Percentiles rank a stretch among this genome's conserved stretches.
Evolutionary conservation across 2,329 filamentous ascomycete species (phyloP).

Genomic region (Geosmithia putterillii): DNA sequence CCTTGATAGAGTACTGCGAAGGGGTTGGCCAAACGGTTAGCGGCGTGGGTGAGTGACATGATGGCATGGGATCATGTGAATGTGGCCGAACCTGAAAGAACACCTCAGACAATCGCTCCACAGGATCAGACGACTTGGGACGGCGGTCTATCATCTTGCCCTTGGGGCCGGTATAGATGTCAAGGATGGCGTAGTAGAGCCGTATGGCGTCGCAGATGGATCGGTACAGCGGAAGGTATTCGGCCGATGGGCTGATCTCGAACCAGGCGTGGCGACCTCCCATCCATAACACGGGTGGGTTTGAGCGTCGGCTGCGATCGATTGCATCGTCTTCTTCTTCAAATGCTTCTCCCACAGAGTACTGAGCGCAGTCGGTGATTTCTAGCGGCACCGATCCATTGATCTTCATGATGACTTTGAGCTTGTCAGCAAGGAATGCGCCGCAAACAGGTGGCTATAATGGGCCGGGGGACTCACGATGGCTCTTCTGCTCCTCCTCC

Average conservation of each 20-base stretch:
- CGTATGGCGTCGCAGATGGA: slow-evolving; percentile 51
- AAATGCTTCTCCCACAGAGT: slow-evolving; percentile 1
- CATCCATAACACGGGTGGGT: slow-evolving; percentile 1
- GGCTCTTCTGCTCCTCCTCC: slow-evolving; percentile 23
- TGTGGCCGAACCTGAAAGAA: slow-evolving; percentile 19
- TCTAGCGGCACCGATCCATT: neutral
- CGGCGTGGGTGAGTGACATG: neutral
- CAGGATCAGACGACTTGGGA: slow-evolving; percentile 13
- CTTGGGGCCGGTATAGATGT: slow-evolving; percentile 30
- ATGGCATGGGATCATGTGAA: neutral
- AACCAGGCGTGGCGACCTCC: slow-evolving; percentile 55
- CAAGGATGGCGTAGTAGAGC: slow-evolving; percentile 50
- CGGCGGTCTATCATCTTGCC: slow-evolving; percentile 8
- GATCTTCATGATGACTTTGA: neutral
- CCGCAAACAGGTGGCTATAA: neutral
- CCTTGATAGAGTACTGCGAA: slow-evolving; percentile 32
- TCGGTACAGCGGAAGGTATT: slow-evolving; percentile 43
- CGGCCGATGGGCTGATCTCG: slow-evolving; percentile 45
- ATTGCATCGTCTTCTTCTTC: neutral
- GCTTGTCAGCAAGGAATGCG: neutral
- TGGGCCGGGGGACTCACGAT: slow-evolving; percentile 1
- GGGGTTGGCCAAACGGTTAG: neutral
- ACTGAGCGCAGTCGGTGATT: neutral
- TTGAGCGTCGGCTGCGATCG: neutral
- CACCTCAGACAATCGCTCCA: slow-evolving; percentile 14